Evolutionary conservation across 2,329 filamentous ascomycete species (phyloP).

Genomic region (Tricladium varicosporioides): DNA sequence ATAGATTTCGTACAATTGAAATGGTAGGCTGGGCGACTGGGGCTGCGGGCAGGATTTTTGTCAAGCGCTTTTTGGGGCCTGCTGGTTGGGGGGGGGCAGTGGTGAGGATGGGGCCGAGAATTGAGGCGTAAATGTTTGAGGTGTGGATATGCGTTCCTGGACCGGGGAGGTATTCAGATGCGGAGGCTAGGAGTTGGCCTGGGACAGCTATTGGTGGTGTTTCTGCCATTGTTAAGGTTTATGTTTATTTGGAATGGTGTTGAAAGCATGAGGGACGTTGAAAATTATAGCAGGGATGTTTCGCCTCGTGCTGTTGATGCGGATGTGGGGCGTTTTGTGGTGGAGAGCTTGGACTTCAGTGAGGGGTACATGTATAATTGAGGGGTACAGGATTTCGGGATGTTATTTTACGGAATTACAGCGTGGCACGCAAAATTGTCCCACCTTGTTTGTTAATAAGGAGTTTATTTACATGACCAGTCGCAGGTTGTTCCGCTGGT

Average conservation of each 20-base stretch:
- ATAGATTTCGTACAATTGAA: conserved; percentile 45
- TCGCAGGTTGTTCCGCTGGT: no score
- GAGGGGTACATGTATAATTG: no score
- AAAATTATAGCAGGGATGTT: conserved; percentile 15
- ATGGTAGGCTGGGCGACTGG: conserved; percentile 49
- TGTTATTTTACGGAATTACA: no score
- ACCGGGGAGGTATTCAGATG: conserved; percentile 67
- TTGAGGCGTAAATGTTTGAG: conserved; percentile 74
- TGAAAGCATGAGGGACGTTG: conserved; percentile 14
- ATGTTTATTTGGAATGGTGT: neutral
- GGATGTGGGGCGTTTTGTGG: conserved; percentile 1
- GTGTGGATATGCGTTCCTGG: conserved; percentile 81
- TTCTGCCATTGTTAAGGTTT: conserved; percentile 22
- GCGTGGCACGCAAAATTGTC: no score
- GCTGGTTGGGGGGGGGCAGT: conserved; percentile 39
- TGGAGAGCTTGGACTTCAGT: neutral
- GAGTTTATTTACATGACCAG: no score
- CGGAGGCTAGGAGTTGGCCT: conserved; percentile 74
- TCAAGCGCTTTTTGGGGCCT: conserved; percentile 57
- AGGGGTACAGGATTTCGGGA: no score
- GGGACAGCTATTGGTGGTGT: conserved; percentile 61
- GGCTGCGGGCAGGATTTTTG: conserved; percentile 50
- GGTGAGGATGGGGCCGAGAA: conserved; percentile 69
- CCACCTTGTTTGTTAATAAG: no score
- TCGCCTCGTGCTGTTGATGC: neutral